These are phyloP conservation scores for Lupinus albus DNA, from an alignment of 306 rosid genomes.

Conservation along the genomic window DNA sequence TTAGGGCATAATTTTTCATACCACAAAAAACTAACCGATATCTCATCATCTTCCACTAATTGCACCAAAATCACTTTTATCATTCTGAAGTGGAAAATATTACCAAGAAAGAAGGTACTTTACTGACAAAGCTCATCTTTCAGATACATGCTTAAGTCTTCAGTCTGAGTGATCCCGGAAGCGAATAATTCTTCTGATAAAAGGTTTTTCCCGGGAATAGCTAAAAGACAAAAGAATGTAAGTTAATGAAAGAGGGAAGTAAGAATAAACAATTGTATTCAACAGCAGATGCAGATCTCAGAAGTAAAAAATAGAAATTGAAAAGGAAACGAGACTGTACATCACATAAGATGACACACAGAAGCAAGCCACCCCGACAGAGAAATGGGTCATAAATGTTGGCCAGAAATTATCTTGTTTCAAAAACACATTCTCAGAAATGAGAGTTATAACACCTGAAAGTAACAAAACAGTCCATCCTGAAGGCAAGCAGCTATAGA, in stretches of 20 bases:
- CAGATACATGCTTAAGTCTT: conserved; percentile 36
- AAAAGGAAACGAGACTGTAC: conserved; percentile 49
- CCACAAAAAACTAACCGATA: background rate
- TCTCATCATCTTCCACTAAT: conserved; percentile 16
- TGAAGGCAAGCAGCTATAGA: conserved; percentile 75
- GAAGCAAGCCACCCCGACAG: conserved; percentile 77
- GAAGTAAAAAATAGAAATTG: background rate
- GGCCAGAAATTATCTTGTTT: conserved; percentile 73
- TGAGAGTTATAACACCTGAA: conserved; percentile 64
- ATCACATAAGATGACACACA: conserved; percentile 66
- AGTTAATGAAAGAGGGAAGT: background rate
- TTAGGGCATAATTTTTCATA: background rate
- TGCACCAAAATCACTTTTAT: conserved; percentile 31
- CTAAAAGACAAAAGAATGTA: conserved; percentile 43
- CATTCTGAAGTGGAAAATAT: conserved; percentile 15
- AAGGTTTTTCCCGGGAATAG: conserved; percentile 67
- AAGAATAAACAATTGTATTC: conserved; percentile 27
- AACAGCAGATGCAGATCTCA: background rate
- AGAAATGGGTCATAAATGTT: conserved; percentile 67
- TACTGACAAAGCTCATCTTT: conserved; percentile 37
- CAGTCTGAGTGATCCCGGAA: conserved; percentile 75
- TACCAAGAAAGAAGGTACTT: conserved; percentile 15
- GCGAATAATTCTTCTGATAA: conserved; percentile 66
- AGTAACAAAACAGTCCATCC: conserved; percentile 72
- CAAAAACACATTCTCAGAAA: conserved; percentile 79